These are phyloP conservation scores for Dactylonectria estremocensis DNA, from an alignment of 2,329 filamentous ascomycete species.

Conservation along the genomic window DNA sequence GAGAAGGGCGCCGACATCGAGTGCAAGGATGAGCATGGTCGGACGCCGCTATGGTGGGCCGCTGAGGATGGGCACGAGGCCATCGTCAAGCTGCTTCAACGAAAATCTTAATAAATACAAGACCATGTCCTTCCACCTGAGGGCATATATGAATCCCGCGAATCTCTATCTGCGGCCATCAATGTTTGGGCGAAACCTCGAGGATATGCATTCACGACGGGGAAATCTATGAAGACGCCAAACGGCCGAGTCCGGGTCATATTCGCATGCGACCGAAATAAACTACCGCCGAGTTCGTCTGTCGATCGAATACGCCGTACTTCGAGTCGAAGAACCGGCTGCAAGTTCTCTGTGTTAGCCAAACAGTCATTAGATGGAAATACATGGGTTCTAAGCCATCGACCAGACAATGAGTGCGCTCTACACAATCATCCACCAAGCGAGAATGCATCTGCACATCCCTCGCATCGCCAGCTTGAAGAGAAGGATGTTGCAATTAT, in stretches of 20 bases:
- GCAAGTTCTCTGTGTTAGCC: constrained; percentile 31
- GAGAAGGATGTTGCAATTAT: constrained; percentile 21
- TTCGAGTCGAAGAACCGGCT: constrained; percentile 26
- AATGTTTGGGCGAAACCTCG: constrained; percentile 32
- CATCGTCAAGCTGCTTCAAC: too few relatives aligned
- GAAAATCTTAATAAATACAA: too few relatives aligned
- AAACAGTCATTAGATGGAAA: constrained; percentile 29
- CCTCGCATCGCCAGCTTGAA: constrained; percentile 24
- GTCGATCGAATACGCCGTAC: constrained; percentile 23
- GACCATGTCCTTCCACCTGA: too few relatives aligned
- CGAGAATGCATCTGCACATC: constrained; percentile 20
- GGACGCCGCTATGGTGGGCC: too few relatives aligned
- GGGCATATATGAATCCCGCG: constrained; percentile 23
- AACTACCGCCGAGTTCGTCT: constrained; percentile 33
- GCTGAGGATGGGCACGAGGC: too few relatives aligned
- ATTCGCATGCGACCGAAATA: constrained; percentile 28
- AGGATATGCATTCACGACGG: constrained; percentile 36
- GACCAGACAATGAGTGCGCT: constrained; percentile 10
- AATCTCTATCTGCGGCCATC: constrained; percentile 16
- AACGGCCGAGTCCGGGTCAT: constrained; percentile 24
- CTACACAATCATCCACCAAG: constrained; percentile 28
- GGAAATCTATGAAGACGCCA: constrained; percentile 28
- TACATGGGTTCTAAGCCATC: constrained; percentile 24
- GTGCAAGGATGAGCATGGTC: too few relatives aligned
- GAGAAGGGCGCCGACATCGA: too few relatives aligned